Conservation (phyloP, 2,329 filamentous ascomycete species). For the Fonsecaea nubica region DNA sequence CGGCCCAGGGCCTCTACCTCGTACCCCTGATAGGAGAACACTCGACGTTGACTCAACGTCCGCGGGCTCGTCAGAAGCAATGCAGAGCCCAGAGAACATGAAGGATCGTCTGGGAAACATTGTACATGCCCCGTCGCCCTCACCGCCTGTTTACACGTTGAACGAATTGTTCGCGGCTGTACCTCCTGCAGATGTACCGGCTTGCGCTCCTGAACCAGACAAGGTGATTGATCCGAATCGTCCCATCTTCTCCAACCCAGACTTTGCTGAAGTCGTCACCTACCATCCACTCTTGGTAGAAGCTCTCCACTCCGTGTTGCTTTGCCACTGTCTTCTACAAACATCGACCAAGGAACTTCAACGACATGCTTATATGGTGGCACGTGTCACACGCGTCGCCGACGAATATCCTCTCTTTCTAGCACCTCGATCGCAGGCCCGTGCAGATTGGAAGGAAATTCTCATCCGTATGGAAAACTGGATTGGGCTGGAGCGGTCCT, state of each 20-base stretch:
- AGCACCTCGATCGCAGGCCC: constrained; percentile 71
- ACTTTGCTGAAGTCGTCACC: constrained; percentile 70
- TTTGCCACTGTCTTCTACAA: constrained; percentile 79
- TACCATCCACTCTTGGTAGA: constrained; percentile 83
- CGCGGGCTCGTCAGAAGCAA: constrained; percentile 32
- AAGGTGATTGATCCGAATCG: constrained; percentile 40
- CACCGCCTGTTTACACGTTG: constrained; percentile 58
- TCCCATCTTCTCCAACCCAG: constrained; percentile 48
- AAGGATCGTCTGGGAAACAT: constrained; percentile 13
- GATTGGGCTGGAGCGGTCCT: constrained; percentile 68
- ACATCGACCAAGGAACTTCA: constrained; percentile 78
- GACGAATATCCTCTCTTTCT: constrained; percentile 85
- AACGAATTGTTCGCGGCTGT: constrained; percentile 74
- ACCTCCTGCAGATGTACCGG: constrained; percentile 70
- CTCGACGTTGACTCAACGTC: constrained; percentile 42
- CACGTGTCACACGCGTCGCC: constrained; percentile 73
- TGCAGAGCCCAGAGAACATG: constrained; percentile 32
- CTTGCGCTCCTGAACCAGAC: constrained; percentile 63
- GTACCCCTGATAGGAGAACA: constrained; percentile 31
- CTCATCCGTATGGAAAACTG: constrained; percentile 71
- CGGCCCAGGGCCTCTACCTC: constrained; percentile 58
- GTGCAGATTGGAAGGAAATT: constrained; percentile 81
- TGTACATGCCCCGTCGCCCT: constrained; percentile 28
- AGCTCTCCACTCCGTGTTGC: constrained; percentile 76
- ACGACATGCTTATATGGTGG: constrained; percentile 81